Evolutionary conservation across 2,329 filamentous ascomycete species (phyloP).

Genomic region (Monosporascus sp.): DNA sequence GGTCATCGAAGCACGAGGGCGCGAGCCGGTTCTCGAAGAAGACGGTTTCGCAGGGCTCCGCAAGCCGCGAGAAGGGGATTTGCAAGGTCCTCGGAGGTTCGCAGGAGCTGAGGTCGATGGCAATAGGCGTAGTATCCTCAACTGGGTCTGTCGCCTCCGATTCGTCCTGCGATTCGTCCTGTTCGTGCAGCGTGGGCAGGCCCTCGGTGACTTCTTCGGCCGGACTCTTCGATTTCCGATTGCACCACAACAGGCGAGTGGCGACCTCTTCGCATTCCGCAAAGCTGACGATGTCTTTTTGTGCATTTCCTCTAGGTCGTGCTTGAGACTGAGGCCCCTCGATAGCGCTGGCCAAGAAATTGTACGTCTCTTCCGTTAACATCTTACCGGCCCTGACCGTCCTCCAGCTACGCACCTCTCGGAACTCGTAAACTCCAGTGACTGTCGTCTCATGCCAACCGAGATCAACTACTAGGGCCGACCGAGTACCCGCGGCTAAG

Average conservation of each 20-base stretch:
- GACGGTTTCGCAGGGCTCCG: constrained; percentile 68
- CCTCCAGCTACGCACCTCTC: constrained; percentile 66
- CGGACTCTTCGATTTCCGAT: constrained; percentile 30
- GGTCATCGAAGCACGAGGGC: constrained; percentile 67
- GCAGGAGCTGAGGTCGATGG: constrained; percentile 43
- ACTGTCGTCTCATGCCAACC: constrained; percentile 89
- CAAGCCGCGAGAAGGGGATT: constrained; percentile 64
- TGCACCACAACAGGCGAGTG: constrained; percentile 74
- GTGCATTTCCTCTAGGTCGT: constrained; percentile 20
- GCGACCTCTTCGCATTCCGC: constrained; percentile 78
- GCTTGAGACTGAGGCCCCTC: constrained; percentile 16
- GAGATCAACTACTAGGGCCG: constrained; percentile 82
- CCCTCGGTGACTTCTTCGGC: constrained; percentile 26
- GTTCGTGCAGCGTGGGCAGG: constrained; percentile 51
- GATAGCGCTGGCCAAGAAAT: constrained; percentile 48
- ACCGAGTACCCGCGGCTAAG: constrained; percentile 75
- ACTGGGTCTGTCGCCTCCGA: constrained; percentile 25
- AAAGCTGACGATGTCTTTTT: constrained; percentile 51
- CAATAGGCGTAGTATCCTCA: constrained; percentile 32
- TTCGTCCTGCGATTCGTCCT: constrained; percentile 39
- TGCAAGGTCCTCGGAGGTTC: constrained; percentile 50
- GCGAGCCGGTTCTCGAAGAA: constrained; percentile 59
- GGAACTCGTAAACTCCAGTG: constrained; percentile 85
- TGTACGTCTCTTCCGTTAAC: constrained; percentile 65
- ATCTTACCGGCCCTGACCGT: constrained; percentile 70